These are phyloP conservation scores for Penicillium sp. DNA, from an alignment of 2,329 filamentous ascomycete genomes.

Conservation along the genomic window DNA sequence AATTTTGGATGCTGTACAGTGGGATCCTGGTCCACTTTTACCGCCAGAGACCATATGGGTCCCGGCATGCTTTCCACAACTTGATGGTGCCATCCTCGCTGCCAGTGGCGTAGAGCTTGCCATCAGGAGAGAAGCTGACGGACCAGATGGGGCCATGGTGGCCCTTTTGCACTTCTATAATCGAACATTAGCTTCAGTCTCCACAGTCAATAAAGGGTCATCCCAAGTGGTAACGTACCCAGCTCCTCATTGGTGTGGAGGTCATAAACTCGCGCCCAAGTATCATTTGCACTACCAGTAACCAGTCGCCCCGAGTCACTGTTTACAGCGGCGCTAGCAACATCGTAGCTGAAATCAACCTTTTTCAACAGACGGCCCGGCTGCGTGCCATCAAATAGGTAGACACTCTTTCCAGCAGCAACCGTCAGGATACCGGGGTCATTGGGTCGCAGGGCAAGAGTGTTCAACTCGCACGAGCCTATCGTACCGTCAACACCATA, in stretches of 20 bases:
- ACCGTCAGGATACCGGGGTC: constrained; percentile 75
- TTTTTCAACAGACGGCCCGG: constrained; percentile 72
- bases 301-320: constrained; percentile 75
- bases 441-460: constrained; percentile 56
- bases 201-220: background rate
- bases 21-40: constrained; percentile 25
- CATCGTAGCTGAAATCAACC: constrained; percentile 73
- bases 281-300: constrained; percentile 85
- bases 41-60: constrained; percentile 63
- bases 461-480: constrained; percentile 85
- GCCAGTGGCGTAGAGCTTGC: constrained; percentile 91
- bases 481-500: constrained; percentile 78
- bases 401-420: constrained; percentile 87
- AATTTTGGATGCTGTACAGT: background rate
- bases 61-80: constrained; percentile 67
- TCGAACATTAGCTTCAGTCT: constrained; percentile 6
- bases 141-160: constrained; percentile 98
- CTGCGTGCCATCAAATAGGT: constrained; percentile 76
- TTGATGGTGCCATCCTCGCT: constrained; percentile 98
- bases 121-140: constrained; percentile 87
- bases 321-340: constrained; percentile 86
- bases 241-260: constrained; percentile 79
- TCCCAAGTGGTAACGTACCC: constrained; percentile 42
- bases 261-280: constrained; percentile 93
- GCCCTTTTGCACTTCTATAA: constrained; percentile 80